Evolutionary conservation across 192 early-diverging fungal species (phyloP).

Genomic region (Mortierella alpina): DNA sequence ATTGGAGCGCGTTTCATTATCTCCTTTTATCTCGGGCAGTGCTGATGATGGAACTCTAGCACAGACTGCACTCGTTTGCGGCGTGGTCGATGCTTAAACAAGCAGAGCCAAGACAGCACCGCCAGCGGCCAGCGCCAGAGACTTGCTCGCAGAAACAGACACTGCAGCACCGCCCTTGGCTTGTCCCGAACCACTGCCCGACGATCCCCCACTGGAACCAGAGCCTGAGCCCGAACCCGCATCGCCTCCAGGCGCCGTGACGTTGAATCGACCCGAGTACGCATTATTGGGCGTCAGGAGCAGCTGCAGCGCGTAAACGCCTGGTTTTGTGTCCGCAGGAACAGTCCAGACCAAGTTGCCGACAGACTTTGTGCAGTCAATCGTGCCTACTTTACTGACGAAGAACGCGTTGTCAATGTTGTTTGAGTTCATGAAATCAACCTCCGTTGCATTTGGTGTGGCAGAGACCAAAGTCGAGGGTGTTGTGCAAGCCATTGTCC

Average conservation of each 20-base stretch:
- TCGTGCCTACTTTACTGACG: conserved; percentile 50
- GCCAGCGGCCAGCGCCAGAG: background rate
- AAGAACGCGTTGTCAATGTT: conserved; percentile 46
- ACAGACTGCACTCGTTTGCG: no score
- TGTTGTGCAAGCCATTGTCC: conserved; percentile 36
- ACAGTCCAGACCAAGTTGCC: conserved; percentile 53
- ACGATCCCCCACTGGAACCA: background rate
- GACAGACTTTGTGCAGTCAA: conserved; percentile 45
- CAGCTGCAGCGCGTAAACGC: conserved; percentile 44
- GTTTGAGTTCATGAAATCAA: conserved; percentile 52
- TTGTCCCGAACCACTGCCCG: background rate
- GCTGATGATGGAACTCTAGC: no score
- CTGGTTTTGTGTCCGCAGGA: conserved; percentile 47
- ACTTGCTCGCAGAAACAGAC: conserved; percentile 10
- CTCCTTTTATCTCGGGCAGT: no score
- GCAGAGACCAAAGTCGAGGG: conserved; percentile 27
- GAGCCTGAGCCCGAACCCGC: background rate
- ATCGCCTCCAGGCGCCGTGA: conserved; percentile 12
- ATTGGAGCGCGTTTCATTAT: no score
- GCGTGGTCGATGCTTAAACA: background rate
- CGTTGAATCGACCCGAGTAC: conserved; percentile 50
- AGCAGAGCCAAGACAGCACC: conserved; percentile 14
- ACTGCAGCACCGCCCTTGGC: background rate
- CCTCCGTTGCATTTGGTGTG: conserved; percentile 33
- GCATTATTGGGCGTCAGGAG: conserved; percentile 37